Evolutionary conservation across 352 stramenopile genomes (phyloP).

Genomic region (Pythium aphanidermatum): DNA sequence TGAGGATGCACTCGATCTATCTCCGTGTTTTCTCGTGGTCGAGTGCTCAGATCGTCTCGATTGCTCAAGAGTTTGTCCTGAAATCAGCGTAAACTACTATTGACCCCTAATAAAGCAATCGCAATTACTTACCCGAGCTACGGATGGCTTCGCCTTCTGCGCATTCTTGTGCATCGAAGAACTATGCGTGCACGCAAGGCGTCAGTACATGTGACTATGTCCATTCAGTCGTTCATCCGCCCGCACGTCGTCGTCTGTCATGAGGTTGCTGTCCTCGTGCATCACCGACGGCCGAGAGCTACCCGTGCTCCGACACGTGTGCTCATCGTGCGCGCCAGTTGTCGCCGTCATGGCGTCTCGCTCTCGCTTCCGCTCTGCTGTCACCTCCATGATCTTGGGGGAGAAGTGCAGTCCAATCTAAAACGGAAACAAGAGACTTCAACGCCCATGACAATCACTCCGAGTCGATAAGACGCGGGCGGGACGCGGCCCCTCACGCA

Average conservation of each 20-base stretch:
- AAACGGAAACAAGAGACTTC: constrained; percentile 17
- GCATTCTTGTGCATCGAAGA: constrained; percentile 64
- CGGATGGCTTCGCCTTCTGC: constrained; percentile 34
- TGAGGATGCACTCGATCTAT: constrained; percentile 9
- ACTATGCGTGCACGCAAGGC: no score
- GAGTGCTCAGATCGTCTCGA: neutral
- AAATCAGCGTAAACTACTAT: no score
- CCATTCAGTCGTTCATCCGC: neutral
- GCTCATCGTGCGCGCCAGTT: no score
- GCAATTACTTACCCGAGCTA: no score
- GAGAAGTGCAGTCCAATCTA: no score
- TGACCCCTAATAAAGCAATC: no score
- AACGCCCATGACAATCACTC: constrained; percentile 9
- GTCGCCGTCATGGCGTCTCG: no score
- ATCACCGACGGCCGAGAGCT: constrained; percentile 9
- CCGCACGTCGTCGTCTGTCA: constrained; percentile 60
- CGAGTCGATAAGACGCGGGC: no score
- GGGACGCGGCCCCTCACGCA: no score
- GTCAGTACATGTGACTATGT: no score
- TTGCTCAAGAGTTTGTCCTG: no score
- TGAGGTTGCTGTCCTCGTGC: constrained; percentile 42
- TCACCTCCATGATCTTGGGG: neutral
- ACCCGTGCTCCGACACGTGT: no score
- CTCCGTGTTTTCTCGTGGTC: neutral
- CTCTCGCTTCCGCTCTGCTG: constrained; percentile 1